Evolutionary conservation across 2,329 filamentous ascomycete genomes (phyloP), one percentile per base, ranked within the genome.

Genomic region (Cordyceps fumosorosea): DNA sequence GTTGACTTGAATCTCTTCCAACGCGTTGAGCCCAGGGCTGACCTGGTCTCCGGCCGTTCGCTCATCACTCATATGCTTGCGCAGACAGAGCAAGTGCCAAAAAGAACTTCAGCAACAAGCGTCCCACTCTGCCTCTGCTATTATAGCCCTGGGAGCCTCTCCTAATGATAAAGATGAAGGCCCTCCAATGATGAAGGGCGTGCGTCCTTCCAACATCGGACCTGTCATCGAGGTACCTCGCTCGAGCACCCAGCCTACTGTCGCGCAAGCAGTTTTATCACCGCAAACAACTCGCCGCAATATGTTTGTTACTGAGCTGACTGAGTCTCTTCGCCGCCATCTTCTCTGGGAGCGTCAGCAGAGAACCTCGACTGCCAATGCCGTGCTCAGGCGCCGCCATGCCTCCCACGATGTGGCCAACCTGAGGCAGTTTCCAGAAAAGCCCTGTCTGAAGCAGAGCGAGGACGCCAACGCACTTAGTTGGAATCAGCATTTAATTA

Each of bases 51-150:
- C 1, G 86, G 90, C 56, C 88, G 89, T 58, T 98, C 93, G 3
- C 84, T 98, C 45, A 88, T 99, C 66, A 97, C 93, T 1, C 87
- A 93, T 58, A 89, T 93, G 81, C 86, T 99, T 72, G 89, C 80
- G 26, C 11, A 10, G 48, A n/a, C 87, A 96, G 71, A 88, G 85
- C 66, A 88, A 90, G 73, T 87, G 89, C 57, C 84, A 87, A 53
- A n/a, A 82, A 81, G 69, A 87, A 81, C 60, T 82, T 93, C 22
- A 83, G 85, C 65, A 88, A 87, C 71, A 82, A 58, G 88, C 87
- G 32, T 76, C 88, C 76, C 77, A 89, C 79, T 78, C 87, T 72
- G 74, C 91, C 74, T 76, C 91, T 77, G 73, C 92, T 78, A 75
- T 93, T 77, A 69, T 78, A 0, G 73, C 78, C 34, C 64, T 83